A percentile compares a stretch with the other conserved stretches of the same genome.
phyloP scores from a whole-genome alignment of 164 flowering plant species.

The Macadamia integrifolia region DNA sequence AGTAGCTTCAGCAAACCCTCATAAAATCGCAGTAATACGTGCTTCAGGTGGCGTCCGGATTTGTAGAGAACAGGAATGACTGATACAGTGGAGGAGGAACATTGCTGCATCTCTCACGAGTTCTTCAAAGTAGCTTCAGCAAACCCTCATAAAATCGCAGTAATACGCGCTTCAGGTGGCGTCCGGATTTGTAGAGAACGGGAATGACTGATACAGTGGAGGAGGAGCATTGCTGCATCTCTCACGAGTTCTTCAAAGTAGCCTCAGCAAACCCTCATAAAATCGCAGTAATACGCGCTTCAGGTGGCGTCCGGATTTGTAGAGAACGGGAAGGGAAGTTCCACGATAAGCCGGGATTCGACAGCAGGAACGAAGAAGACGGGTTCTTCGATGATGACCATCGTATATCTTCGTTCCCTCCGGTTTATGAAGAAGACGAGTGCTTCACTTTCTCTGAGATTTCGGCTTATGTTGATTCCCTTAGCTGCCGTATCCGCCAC shows the following conservation, averaged over 20 bases:
- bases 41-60: slow-evolving; percentile 43
- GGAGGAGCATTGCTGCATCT: slow-evolving; percentile 49
- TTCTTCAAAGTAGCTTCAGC: slow-evolving; percentile 45
- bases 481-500: slow-evolving; percentile 48
- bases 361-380: slow-evolving; percentile 2
- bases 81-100: slow-evolving; percentile 6
- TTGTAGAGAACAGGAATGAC: slow-evolving; percentile 19
- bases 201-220: slow-evolving; percentile 12
- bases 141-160: slow-evolving; percentile 54
- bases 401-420: slow-evolving; percentile 21
- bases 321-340: slow-evolving; percentile 10
- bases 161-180: slow-evolving; percentile 57
- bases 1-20: slow-evolving; percentile 45
- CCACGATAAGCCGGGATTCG: slow-evolving; percentile 3
- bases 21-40: slow-evolving; percentile 59
- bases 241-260: slow-evolving; percentile 49
- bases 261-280: slow-evolving; percentile 49
- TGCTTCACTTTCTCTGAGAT: slow-evolving; percentile 62
- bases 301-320: slow-evolving; percentile 35
- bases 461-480: slow-evolving; percentile 42
- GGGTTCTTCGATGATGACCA: slow-evolving; percentile 7
- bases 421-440: slow-evolving; percentile 47
- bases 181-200: slow-evolving; percentile 23
- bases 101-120: slow-evolving; percentile 70
- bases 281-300: slow-evolving; percentile 65